Conservation (phyloP, 1,284 basidiomycete species). For the Cutaneotrichosporon curvatum region DNA sequence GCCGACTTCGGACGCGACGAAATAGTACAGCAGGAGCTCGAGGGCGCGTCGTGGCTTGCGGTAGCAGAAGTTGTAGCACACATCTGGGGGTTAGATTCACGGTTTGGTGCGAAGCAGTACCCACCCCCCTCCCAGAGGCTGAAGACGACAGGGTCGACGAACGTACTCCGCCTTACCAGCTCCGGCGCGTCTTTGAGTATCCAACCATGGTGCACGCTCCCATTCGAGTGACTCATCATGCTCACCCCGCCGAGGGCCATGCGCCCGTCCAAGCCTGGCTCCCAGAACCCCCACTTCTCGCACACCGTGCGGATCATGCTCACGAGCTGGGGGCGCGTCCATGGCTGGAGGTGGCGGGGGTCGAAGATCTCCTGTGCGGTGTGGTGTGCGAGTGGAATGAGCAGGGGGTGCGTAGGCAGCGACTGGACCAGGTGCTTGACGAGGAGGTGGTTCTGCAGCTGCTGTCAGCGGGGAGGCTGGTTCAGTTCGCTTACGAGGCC, state of each 20-base stretch:
- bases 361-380: conserved; percentile 79
- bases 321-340: conserved; percentile 57
- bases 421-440: conserved; percentile 42
- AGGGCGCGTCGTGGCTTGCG: conserved; percentile 58
- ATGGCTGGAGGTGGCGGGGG: conserved; percentile 61
- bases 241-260: conserved; percentile 54
- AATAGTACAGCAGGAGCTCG: conserved; percentile 74
- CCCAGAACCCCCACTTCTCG: conserved; percentile 57
- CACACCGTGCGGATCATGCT: conserved; percentile 57
- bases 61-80: conserved; percentile 83
- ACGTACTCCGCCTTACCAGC: conserved; percentile 66
- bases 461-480: conserved; percentile 24
- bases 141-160: conserved; percentile 74
- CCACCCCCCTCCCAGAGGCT: conserved; percentile 81
- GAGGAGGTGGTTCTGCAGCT: conserved; percentile 49
- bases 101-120: too few relatives aligned
- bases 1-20: conserved; percentile 75
- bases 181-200: conserved; percentile 68
- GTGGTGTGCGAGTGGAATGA: conserved; percentile 74
- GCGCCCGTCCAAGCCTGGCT: conserved; percentile 12
- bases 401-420: conserved; percentile 63
- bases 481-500: conserved; percentile 51
- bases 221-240: conserved; percentile 77
- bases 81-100: too few relatives aligned
- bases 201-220: conserved; percentile 44